Evolutionary conservation across 1,284 basidiomycete species (phyloP), one percentile per base, ranked within the genome.

Genomic region (Dichomitus squalens): DNA sequence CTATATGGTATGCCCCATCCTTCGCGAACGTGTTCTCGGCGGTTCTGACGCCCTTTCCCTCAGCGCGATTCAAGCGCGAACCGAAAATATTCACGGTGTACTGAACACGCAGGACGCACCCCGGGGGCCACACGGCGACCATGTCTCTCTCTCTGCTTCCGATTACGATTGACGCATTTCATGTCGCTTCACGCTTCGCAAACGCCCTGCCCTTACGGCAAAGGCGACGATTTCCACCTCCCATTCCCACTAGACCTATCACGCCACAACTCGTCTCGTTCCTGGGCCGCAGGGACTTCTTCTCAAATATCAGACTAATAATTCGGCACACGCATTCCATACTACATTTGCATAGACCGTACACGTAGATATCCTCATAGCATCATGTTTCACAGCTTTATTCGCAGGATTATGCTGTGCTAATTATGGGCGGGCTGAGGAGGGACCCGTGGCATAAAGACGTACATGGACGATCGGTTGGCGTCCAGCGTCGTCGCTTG

Each of bases 1-100:
- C 49, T 63, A 3, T 63, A 63, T 40, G 61, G 61, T 63, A 41
- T 44, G 20, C 7, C 35, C 5, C n/a, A n/a, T n/a, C 36, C n/a
- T 23, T 27, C 5, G 3, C 35, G 9, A 7, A 18, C 23, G 6
- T 25, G 1, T 12, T 3, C 29, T 34, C 12, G 6, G 9, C 11
- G 14, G 18, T 47, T 36, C 2, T n/a, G n/a, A 39, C 18, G 1
- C 3, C 11, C 4, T 27, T 12, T 20, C 12, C 8, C n/a, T 4
- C 2, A 64, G 63, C 63, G 14, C 60, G 63, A 7, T 56, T 64
- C 43, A 64, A 62, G 50, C 57, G 63, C 12, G 53, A 64, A 34
- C 58, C 63, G 2, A 61, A 60, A 33, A 31, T 64, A 7, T 50
- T 62, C 38, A 43, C 57, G 12, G 18, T n/a, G 14, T 63, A 52